Percentiles rank a stretch among this genome's conserved stretches.
Conservation (phyloP, 2,329 filamentous ascomycete species). For the Hypoxylon sp. region DNA sequence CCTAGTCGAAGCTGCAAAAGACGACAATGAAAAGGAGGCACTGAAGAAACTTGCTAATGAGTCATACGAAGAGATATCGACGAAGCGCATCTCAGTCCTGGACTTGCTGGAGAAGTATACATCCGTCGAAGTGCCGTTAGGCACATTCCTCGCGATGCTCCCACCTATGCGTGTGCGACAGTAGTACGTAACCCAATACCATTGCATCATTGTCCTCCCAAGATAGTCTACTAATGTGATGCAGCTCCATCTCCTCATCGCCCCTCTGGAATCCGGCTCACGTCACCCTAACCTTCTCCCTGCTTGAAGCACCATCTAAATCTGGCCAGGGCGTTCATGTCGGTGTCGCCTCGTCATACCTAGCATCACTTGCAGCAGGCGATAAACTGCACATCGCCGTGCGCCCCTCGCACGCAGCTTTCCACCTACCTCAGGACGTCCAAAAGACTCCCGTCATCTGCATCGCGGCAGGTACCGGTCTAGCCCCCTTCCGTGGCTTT, state of each 20-base stretch:
- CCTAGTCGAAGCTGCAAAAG: conserved; percentile 50
- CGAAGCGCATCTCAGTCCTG: conserved; percentile 73
- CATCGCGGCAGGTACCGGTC: conserved; percentile 66
- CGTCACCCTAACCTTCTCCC: conserved; percentile 76
- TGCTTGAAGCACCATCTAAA: conserved; percentile 70
- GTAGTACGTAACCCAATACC: conserved; percentile 71
- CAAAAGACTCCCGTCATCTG: conserved; percentile 65
- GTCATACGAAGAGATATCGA: conserved; percentile 61
- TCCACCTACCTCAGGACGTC: conserved; percentile 63
- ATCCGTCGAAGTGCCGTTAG: conserved; percentile 71
- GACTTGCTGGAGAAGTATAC: conserved; percentile 77
- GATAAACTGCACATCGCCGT: conserved; percentile 59
- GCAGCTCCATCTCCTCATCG: conserved; percentile 78
- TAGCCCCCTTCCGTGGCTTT: conserved; percentile 75
- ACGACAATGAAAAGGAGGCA: conserved; percentile 50
- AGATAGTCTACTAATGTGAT: conserved; percentile 32
- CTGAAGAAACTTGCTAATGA: conserved; percentile 64
- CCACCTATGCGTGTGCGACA: conserved; percentile 83
- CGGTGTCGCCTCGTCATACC: conserved; percentile 73
- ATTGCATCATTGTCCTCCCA: not conserved
- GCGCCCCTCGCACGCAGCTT: conserved; percentile 55
- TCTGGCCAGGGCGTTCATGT: conserved; percentile 64
- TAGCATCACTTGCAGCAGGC: conserved; percentile 62
- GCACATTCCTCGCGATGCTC: conserved; percentile 77
- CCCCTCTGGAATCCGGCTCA: conserved; percentile 69